phyloP scores from a whole-genome alignment of 2,329 filamentous ascomycete genomes.

The Diaporthe citri region DNA sequence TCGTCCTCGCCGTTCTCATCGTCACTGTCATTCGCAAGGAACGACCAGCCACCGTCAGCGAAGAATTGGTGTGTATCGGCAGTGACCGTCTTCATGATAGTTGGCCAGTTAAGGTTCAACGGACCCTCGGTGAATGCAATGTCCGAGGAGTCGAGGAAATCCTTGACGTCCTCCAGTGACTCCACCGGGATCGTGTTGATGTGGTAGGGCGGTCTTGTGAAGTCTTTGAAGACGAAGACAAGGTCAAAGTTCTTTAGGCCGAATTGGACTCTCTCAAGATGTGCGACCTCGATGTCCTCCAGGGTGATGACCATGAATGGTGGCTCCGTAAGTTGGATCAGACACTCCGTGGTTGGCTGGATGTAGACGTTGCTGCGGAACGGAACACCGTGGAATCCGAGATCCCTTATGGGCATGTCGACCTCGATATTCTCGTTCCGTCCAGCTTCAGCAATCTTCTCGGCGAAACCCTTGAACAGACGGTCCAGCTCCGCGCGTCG shows the following conservation, averaged over 20 bases:
- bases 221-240: conserved; percentile 98
- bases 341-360: conserved; percentile 94
- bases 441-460: conserved; percentile 97
- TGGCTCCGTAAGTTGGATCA: conserved; percentile 96
- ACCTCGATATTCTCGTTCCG: conserved; percentile 92
- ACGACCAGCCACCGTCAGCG: conserved; percentile 93
- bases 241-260: conserved; percentile 99
- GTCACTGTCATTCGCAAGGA: conserved; percentile 89
- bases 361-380: conserved; percentile 96
- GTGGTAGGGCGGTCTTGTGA: conserved; percentile 88
- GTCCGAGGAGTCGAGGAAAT: conserved; percentile 96
- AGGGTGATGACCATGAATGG: conserved; percentile 97
- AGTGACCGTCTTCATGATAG: conserved; percentile 99
- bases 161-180: conserved; percentile 93
- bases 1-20: conserved; percentile 82
- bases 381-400: conserved; percentile 96
- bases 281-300: conserved; percentile 95
- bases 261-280: conserved; percentile 95
- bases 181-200: conserved; percentile 99
- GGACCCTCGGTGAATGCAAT: conserved; percentile 95
- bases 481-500: conserved; percentile 93
- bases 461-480: conserved; percentile 94
- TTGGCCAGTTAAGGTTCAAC: conserved; percentile 97
- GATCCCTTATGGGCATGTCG: conserved; percentile 95
- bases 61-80: conserved; percentile 96